Base-by-base conservation (phyloP, 352 stramenopile genomes). In the Phytophthora pisi region DNA sequence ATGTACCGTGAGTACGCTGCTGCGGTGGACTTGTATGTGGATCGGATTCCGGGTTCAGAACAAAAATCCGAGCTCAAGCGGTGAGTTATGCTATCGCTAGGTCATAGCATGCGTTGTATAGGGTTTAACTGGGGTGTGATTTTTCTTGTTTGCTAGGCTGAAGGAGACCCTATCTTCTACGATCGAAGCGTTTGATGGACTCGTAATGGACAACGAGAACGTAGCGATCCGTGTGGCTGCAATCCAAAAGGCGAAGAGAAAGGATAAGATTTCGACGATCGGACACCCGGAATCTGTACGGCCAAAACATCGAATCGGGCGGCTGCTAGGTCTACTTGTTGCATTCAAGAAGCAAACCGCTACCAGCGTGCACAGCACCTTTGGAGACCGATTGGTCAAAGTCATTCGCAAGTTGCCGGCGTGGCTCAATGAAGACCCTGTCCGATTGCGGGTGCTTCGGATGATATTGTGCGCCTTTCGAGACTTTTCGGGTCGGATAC, bases 1-100 rank as follows among this genome's bases (percentile, higher is more conserved):
- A 36, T 28, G 13, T 69, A 64, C 49, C 54, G 36, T 5, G 47
- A 64, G 3, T 64, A 64, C 28, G 13, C 16, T n/a, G 10, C 51
- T 18, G 38, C 46, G 26, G n/a, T 68, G 16, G 20, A 58, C 26
- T 38, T 18, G n/a, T 69, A 64, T 16, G 18, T 59, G 3, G 15
- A 20, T 13, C 40, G 53, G 4, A 31, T 64, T 34, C 34, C 43
- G n/a, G 36, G 1, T 6, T 68, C 53, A 30, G 13, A 13, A 4
- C 20, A 51, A 8, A 36, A 49, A n/a, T 8, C 24, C 9, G 6
- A 38, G n/a, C 24, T 58, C 4, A 6, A 18, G 63, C 50, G 53
- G 52, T 57, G 57, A 15, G 20, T 49, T 50, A 13, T 40, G 13
- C 31, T 13, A 40, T 15, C 0, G 8, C 5, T 40, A 13, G 5